phyloP scores from a whole-genome alignment of 805 yeast species.

The Ogataea nakhonphanomensis region DNA sequence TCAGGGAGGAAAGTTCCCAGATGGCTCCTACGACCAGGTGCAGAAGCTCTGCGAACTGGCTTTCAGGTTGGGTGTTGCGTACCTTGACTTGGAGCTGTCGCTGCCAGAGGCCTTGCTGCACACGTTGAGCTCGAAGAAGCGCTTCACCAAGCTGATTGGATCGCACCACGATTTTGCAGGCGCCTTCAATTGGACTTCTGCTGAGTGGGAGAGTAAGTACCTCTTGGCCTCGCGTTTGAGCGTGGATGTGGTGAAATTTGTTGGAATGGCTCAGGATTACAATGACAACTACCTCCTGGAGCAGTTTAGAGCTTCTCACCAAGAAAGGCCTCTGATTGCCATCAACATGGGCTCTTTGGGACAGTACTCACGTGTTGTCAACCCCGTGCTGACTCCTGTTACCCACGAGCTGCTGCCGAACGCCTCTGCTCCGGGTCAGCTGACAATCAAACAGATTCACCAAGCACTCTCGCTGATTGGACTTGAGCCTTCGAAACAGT shows the following conservation, averaged over 20 bases:
- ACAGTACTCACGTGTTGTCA: conserved; percentile 73
- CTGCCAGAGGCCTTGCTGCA: conserved; percentile 55
- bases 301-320: conserved; percentile 57
- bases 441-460: conserved; percentile 65
- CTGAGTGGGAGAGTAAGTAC: conserved; percentile 74
- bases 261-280: conserved; percentile 66
- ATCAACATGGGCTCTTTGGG: conserved; percentile 79
- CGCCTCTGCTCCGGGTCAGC: conserved; percentile 79
- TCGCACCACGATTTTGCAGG: conserved; percentile 78
- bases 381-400: conserved; percentile 76
- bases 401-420: conserved; percentile 66
- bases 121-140: conserved; percentile 48
- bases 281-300: conserved; percentile 72
- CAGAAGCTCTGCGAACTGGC: conserved; percentile 56
- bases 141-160: conserved; percentile 70
- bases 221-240: conserved; percentile 60
- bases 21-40: conserved; percentile 46
- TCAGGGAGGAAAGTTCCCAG: conserved; percentile 84
- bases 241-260: conserved; percentile 77
- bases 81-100: conserved; percentile 74
- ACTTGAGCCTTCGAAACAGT: conserved; percentile 52
- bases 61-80: conserved; percentile 74
- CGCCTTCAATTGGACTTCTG: conserved; percentile 55
- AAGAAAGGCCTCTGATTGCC: conserved; percentile 66
- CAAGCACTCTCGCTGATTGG: conserved; percentile 57